phyloP scores from a whole-genome alignment of 306 rosid species.

The Notholithocarpus densiflorus region DNA sequence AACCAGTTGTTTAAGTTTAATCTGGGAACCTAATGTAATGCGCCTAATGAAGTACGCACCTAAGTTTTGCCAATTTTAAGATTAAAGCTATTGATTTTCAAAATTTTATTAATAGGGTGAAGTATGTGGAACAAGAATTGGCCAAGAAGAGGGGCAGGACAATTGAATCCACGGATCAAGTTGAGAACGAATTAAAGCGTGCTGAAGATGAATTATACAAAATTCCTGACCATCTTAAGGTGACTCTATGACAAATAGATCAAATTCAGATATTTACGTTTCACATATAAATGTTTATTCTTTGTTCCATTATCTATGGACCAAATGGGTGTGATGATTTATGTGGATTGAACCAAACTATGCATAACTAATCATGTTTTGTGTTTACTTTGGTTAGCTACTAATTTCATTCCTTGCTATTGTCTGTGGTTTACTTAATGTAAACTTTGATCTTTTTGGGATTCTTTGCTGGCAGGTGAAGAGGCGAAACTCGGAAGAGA shows the following conservation, averaged over 20 bases:
- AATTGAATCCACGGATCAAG: constrained; percentile 57
- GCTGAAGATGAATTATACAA: constrained; percentile 93
- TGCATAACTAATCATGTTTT: neutral
- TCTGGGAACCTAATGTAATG: no score
- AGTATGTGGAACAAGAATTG: constrained; percentile 70
- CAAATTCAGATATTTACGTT: neutral
- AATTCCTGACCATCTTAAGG: constrained; percentile 98
- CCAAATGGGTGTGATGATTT: neutral
- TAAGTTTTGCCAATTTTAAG: neutral
- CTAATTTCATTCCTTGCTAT: neutral
- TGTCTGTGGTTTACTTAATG: neutral
- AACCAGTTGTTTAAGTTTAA: no score
- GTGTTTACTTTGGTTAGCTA: neutral
- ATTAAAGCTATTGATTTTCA: neutral
- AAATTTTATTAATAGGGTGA: constrained; percentile 45
- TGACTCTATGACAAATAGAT: constrained; percentile 2
- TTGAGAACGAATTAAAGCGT: constrained; percentile 76
- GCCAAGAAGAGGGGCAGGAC: constrained; percentile 91
- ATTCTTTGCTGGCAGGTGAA: constrained; percentile 59
- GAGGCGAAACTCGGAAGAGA: constrained; percentile 86
- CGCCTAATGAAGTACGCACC: neutral
- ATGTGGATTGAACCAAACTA: neutral
- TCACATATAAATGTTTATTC: neutral
- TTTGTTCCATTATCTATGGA: neutral
- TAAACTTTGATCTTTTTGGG: neutral